Base-by-base conservation (phyloP, 169 alveolate species). In the Condylostoma magnum region DNA sequence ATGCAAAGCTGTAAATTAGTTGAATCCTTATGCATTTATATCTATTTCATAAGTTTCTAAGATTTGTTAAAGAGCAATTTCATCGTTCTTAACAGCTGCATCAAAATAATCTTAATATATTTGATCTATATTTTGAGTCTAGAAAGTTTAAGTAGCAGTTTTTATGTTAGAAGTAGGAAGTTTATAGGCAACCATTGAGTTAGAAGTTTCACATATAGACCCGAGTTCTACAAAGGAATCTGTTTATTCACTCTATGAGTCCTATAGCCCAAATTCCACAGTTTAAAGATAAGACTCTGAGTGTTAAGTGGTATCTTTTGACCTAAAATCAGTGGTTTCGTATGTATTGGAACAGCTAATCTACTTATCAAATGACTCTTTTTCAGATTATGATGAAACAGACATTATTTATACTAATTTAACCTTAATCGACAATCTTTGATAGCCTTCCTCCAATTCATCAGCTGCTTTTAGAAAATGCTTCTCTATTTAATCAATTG, bases 1-100 rank as follows among this genome's bases (percentile, higher is more conserved):
- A 74, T 80, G 87, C 3, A 80, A 37, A 25, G 83, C 78, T 38
- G 83, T 73, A 38, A 58, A 50, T 48, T 57, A 58, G 27, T 72
- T 65, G 3, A 25, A 20, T 50, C 68, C 86, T 58, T 72, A 51
- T 31, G 63, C 44, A 67, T 79, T 79, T 18, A 70, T 58, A 51
- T 79, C 86, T 28, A 77, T 77, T 18, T 77, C 82, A n/a, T 76
- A 69, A 48, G 60, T 65, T 15, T 65, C 46, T 25, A 75, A 53
- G 43, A 60, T 6, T 65, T 75, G n/a, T n/a, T n/a, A n/a, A n/a
- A n/a, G n/a, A n/a, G 69, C 69, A 28, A 28, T 51, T 6, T 27
- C n/a, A 57, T 57, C 69, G 28, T 22, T 34, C 12, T 33, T 22
- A n/a, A 57, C n/a, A 28, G 50, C 69, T 33, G 12, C 33, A 57